Conservation (phyloP, 2,329 filamentous ascomycete species). For the Alternaria atra region DNA sequence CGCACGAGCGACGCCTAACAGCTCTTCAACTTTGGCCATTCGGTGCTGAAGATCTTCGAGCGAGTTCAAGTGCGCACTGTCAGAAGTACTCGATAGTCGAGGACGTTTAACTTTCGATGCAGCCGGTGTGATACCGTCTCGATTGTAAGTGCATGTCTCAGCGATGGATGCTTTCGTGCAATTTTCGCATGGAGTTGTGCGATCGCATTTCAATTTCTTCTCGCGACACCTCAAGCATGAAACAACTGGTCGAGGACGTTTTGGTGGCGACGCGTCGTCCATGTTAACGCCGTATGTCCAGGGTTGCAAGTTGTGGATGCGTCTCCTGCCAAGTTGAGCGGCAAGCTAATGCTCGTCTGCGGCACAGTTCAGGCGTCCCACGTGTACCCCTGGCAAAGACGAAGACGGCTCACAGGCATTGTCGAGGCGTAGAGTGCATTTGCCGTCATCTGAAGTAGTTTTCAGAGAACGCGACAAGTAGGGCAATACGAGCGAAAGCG, state of each 20-base stretch:
- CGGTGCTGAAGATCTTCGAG: constrained; percentile 29
- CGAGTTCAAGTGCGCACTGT: neutral
- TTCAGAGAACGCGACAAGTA: neutral
- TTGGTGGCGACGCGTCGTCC: constrained; percentile 26
- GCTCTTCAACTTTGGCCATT: constrained; percentile 31
- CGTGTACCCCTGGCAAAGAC: constrained; percentile 1
- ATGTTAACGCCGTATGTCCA: constrained; percentile 8
- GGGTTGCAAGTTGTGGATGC: neutral
- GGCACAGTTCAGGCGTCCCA: neutral
- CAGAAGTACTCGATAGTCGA: neutral
- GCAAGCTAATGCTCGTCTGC: neutral
- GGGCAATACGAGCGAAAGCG: neutral
- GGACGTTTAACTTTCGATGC: constrained; percentile 1
- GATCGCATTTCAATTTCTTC: constrained; percentile 41
- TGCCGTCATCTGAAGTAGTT: neutral
- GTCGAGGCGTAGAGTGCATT: neutral
- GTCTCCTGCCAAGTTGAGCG: constrained; percentile 1
- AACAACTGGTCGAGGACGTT: constrained; percentile 34
- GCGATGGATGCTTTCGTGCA: constrained; percentile 30
- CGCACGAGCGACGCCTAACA: constrained; percentile 19
- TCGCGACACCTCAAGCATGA: constrained; percentile 38
- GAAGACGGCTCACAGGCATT: neutral
- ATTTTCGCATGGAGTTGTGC: constrained; percentile 34
- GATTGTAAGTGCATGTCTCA: constrained; percentile 28
- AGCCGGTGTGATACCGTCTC: neutral